Percentiles rank a stretch among this genome's conserved stretches.
Conservation (phyloP, 2,329 filamentous ascomycete genomes). For the Ceratocystis lukuohia region DNA sequence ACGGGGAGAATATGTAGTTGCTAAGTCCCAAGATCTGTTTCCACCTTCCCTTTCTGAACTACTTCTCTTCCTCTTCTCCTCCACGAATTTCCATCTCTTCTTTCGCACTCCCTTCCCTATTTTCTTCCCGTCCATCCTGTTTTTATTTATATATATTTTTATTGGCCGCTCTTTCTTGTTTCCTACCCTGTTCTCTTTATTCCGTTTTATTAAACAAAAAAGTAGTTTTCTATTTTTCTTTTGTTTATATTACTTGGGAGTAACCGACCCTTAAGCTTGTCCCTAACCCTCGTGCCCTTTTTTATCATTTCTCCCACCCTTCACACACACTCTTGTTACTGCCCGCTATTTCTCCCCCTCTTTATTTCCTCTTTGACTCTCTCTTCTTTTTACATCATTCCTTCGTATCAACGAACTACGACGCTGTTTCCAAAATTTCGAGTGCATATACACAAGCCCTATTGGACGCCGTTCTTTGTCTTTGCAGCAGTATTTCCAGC, state of each 20-base stretch:
- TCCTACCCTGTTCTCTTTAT: not conserved
- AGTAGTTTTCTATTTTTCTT: not conserved
- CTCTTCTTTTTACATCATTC: not conserved
- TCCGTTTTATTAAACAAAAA: not conserved
- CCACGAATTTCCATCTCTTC: not conserved
- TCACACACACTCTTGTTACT: not conserved
- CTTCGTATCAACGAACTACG: not conserved
- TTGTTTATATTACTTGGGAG: not conserved
- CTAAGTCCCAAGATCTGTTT: not conserved
- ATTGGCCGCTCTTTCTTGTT: not conserved
- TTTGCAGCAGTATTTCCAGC: not conserved
- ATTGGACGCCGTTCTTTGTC: not conserved
- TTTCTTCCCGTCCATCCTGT: not conserved
- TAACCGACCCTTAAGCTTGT: not conserved
- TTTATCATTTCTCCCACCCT: not conserved
- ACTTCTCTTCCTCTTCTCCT: not conserved
- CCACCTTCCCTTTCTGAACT: not conserved
- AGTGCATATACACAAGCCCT: not conserved
- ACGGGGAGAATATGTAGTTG: not conserved
- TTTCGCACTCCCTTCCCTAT: not conserved
- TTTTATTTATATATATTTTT: not conserved
- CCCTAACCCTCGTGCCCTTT: not conserved
- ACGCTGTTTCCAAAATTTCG: not conserved
- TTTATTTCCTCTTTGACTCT: not conserved
- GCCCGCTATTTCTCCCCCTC: conserved; percentile 5